phyloP scores from a whole-genome alignment of 2,329 filamentous ascomycete genomes.

The Thielaviopsis ethacetica region DNA sequence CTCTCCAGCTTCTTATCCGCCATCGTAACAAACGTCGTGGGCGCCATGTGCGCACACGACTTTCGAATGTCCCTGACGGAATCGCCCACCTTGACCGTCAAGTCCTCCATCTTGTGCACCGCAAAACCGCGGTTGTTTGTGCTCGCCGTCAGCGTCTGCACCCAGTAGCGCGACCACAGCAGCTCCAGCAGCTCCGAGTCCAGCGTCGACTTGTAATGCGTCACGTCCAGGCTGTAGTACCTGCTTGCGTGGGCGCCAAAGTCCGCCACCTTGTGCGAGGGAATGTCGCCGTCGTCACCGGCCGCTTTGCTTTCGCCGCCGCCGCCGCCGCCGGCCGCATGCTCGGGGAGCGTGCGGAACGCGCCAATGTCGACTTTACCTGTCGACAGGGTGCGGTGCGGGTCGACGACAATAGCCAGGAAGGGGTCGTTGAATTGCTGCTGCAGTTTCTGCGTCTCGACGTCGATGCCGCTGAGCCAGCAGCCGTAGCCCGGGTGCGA shows the following conservation, averaged over 20 bases:
- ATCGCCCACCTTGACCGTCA: conserved; percentile 66
- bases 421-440: conserved; percentile 82
- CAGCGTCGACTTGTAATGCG: conserved; percentile 85
- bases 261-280: conserved; percentile 84
- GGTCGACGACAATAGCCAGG: conserved; percentile 89
- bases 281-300: conserved; percentile 38
- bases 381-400: conserved; percentile 82
- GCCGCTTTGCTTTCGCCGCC: not conserved
- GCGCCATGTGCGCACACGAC: not conserved
- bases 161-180: conserved; percentile 99
- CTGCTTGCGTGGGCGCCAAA: conserved; percentile 83
- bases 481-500: conserved; percentile 95
- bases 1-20: not conserved
- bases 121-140: conserved; percentile 87
- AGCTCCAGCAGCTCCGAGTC: conserved; percentile 75
- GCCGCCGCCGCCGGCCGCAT: conserved; percentile 16
- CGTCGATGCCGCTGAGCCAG: conserved; percentile 94
- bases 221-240: conserved; percentile 84
- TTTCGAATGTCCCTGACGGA: conserved; percentile 19
- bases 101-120: conserved; percentile 79
- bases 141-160: conserved; percentile 85
- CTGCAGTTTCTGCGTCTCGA: conserved; percentile 71
- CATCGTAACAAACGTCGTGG: not conserved
- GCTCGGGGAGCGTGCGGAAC: conserved; percentile 75
- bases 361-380: conserved; percentile 96